Base-by-base conservation (phyloP, 352 stramenopile genomes). In the Phytophthora chlamydospora region DNA sequence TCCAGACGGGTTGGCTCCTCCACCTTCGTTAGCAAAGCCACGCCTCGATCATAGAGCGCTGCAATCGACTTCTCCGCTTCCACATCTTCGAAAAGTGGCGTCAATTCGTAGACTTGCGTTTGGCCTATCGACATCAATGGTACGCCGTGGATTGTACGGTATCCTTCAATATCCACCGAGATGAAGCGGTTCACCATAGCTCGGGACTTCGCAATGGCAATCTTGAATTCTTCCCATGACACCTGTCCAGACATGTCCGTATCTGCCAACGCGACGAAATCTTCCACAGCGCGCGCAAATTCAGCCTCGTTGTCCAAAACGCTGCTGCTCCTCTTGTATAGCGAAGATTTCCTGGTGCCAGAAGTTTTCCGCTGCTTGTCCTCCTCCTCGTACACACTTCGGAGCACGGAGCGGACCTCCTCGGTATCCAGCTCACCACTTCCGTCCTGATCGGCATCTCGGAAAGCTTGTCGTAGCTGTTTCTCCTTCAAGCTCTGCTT, bases 181-280 rank as follows among this genome's bases (percentile, higher is more conserved):
- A 96, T 75, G 34, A 76, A 95, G 9, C 85, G 86, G 31, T 90
- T 75, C 31, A 87, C 64, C 0, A 66, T 83, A n/a, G 81, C 68
- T 7, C 85, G 79, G 16, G 81, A 90, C 63, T 93, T 93, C 1
- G 79, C 58, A 66, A 96, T 91, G 6, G 88, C 88, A 24, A 83
- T 66, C 62, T 93, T 92, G 53, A 96, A 96, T 56, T 95, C 86
- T 59, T 96, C 87, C 76, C 85, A 93, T 32, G 85, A 94, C 14
- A 96, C 83, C 55, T 83, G 71, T 5, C 84, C 85, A 11, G 84
- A 94, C 14, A 74, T 71, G 51, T 96, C 86, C 1, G 83, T 92
- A 45, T 95, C 86, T 16, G 85, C 88, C 4, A 94, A 57, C 2
- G 57, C 73, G 44, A 96, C 78, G 36, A 96, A 96, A 27, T 93